Evolutionary conservation across 495 filamentous ascomycete species (phyloP), one percentile per base, ranked within the genome.

Genomic region (Talaromyces stipitatus): DNA sequence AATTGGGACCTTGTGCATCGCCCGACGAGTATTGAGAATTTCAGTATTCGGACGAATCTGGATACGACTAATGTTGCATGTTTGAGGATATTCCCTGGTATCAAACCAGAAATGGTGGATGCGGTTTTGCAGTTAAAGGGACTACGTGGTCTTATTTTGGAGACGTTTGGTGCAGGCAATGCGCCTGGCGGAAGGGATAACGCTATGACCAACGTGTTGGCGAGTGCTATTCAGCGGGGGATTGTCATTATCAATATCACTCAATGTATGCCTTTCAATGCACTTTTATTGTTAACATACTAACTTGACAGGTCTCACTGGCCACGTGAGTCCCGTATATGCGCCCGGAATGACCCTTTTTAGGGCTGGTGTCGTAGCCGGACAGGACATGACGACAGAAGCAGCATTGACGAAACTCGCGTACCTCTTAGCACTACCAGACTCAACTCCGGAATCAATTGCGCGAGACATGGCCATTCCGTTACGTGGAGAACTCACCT

Each of bases 151-250:
- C 71, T 98, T 41, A 85, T 98, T 18, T 76, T 98, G 24, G 92
- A 97, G 76, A 97, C 94, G 0, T 98, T 97, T 69, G 94, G 94
- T 28, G 89, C 92, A 60, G 94, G 94, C 28, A 98, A 97, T 68
- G 90, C 92, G 0, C 94, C 94, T 2, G 85, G 84, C 29, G 90
- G 90, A 5, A 83, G 84, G 30, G 94, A 97, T 68, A 87, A 85
- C 23, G 85, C 84, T 47, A 76, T 98, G 67, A 95, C 88, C 45
- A 85, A 85, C 32, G 88, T 95, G 16, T 81, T 98, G 64, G 78
- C 81, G 14, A 78, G 81, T 24, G 94, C 91, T 11, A 87, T 96
- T 38, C 71, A 82, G 57, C 79, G 88, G 57, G 94, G 91, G 4
- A 88, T 92, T 52, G 83, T 95, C 9, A 87, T 98, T 54, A 89